phyloP scores from a whole-genome alignment of 768 basidiomycete species.

The Sporobolomyces phaffii region DNA sequence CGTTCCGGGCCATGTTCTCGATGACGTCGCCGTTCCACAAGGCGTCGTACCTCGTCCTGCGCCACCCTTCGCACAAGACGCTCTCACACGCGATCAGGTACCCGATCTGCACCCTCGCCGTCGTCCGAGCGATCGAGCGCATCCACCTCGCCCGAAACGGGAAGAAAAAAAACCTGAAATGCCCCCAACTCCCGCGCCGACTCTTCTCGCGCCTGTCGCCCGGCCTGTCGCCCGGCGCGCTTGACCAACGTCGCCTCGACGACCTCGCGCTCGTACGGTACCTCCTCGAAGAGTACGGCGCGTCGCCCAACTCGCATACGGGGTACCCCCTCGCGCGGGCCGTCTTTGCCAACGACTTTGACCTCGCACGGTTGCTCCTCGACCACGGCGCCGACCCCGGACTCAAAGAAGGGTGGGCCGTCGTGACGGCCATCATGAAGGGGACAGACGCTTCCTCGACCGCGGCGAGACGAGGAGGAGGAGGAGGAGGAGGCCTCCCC shows the following conservation, averaged over 20 bases:
- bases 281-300: slow-evolving; percentile 47
- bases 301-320: slow-evolving; percentile 61
- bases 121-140: slow-evolving; percentile 50
- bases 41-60: slow-evolving; percentile 60
- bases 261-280: slow-evolving; percentile 43
- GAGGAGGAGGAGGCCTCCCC: slow-evolving; percentile 45
- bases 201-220: slow-evolving; percentile 55
- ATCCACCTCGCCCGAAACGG: slow-evolving; percentile 42
- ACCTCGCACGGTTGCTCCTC: slow-evolving; percentile 67
- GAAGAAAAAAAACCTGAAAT: slow-evolving; percentile 18
- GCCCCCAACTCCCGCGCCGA: slow-evolving; percentile 56
- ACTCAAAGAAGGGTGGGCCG: slow-evolving; percentile 58
- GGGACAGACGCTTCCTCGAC: too few relatives aligned
- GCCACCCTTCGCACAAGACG: slow-evolving; percentile 41
- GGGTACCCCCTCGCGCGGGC: slow-evolving; percentile 80
- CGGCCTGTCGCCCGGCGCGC: slow-evolving; percentile 3
- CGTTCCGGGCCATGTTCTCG: slow-evolving; percentile 56
- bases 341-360: slow-evolving; percentile 59
- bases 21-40: slow-evolving; percentile 57
- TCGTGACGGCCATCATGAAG: slow-evolving; percentile 68
- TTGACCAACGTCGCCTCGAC: too few relatives aligned
- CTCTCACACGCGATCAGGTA: slow-evolving; percentile 44
- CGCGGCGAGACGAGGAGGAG: too few relatives aligned
- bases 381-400: slow-evolving; percentile 64
- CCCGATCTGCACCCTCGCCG: slow-evolving; percentile 42